Evolutionary conservation across 768 basidiomycete species (phyloP), one percentile per base, ranked within the genome.

Genomic region (Boletales sp.): DNA sequence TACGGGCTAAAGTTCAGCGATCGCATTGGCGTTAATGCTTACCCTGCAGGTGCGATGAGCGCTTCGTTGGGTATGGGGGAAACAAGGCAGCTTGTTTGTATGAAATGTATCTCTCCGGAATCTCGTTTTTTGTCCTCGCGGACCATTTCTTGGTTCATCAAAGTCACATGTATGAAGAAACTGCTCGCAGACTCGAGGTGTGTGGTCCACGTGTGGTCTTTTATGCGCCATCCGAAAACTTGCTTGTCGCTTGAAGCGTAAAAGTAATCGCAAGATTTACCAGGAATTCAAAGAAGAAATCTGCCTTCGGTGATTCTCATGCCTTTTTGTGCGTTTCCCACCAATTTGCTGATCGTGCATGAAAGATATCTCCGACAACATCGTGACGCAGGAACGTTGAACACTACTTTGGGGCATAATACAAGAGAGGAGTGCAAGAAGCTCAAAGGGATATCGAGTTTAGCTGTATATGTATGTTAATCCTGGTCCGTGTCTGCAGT

Each of bases 11-110:
- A 32, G 53, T 35, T 40, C 47, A 40, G 45, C 8, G 13, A 38
- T 27, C n/a, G 24, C 17, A 27, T 2, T 29, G 15, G 9, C 29
- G 9, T 18, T 30, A 6, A 14, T 18, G n/a, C 11, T 44, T 18
- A 38, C 52, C 24, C n/a, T 8, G 8, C 32, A 91, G 90, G 90
- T 94, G 91, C 60, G 90, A 94, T 59, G 90, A 93, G 64, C 80
- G 90, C 31, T 94, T 94, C 61, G 77, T 92, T 40, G 92, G 92
- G 2, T 94, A 94, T 64, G 92, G 92, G 5, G 90, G 84, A 2
- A 94, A 94, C 74, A 94, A 94, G 66, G 92, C 92, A 2, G 91
- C 93, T 10, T 94, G 92, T 62, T 75, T 93, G 34, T 93, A 87
- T 63, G 92, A 92, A 65, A 89, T 94, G 81, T 91, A 90, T 69